Base-by-base conservation (phyloP, 129 eudicot species). In the Logfia minima region DNA sequence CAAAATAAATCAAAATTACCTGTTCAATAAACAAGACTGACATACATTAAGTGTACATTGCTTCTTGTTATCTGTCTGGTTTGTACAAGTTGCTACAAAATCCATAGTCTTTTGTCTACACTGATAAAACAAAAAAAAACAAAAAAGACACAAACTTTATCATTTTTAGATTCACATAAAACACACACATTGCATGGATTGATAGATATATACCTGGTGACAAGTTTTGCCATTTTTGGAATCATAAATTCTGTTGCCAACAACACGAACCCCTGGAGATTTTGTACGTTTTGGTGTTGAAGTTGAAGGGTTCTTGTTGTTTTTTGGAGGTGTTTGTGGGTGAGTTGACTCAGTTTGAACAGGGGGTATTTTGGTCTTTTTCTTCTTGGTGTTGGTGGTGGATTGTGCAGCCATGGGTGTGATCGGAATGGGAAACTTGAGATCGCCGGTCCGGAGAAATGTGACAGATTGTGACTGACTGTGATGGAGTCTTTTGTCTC, bases 21-120 rank as follows among this genome's bases (percentile, higher is more conserved):
- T 84, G 78, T 85, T 87, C 1, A 53, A 75, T 11, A 89, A 84
- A 72, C 95, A 87, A 68, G 76, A 74, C 41, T 79, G 77, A 32
- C 95, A 89, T 37, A 82, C 52, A 77, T 80, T 70, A 22, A 78
- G 72, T 16, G 91, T 48, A 68, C 95, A 89, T 70, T 80, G 85
- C 85, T 75, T 83, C 61, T 78, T 79, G 51, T 74, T 41, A 3
- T 45, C 77, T 4, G 2, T 21, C 56, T 74, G 51, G 21, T 85
- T 83, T 21, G 77, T 89, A 83, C 91, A 89, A 5, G 79, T 21
- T 2, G 82, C 91, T 0, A 76, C 45, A 51, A 84, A 83, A 76
- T 80, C 86, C 87, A 82, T 53, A 4, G 91, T 89, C 75, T 89
- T 89, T 66, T 89, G 95, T 11, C 95, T 85, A 75, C 91, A 89